Percentiles rank a stretch among this genome's conserved stretches.
phyloP scores from a whole-genome alignment of 2,329 filamentous ascomycete genomes.

The Botrytis fragariae region DNA sequence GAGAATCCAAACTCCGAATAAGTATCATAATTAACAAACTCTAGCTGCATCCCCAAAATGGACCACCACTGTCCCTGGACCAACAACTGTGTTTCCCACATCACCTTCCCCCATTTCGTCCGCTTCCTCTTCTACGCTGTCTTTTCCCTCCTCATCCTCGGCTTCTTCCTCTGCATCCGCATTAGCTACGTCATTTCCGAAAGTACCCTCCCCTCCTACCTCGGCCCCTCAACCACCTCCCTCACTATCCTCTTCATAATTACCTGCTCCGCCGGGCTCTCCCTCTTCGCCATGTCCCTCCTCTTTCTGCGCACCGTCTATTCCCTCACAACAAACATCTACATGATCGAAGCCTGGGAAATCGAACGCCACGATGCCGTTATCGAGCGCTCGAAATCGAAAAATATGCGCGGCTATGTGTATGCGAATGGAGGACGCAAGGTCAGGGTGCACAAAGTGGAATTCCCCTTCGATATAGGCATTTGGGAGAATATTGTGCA shows the following conservation, averaged over 20 bases:
- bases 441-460: constrained; percentile 59
- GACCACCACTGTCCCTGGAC: constrained; percentile 89
- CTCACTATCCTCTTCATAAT: constrained; percentile 62
- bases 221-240: constrained; percentile 62
- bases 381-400: constrained; percentile 73
- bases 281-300: constrained; percentile 60
- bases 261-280: constrained; percentile 55
- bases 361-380: constrained; percentile 65
- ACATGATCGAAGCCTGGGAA: constrained; percentile 81
- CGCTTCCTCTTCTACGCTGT: constrained; percentile 70
- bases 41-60: constrained; percentile 73
- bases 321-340: constrained; percentile 65
- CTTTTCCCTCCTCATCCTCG: constrained; percentile 60
- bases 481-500: constrained; percentile 71
- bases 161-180: constrained; percentile 59
- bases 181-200: constrained; percentile 59
- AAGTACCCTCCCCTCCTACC: constrained; percentile 68
- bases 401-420: constrained; percentile 41
- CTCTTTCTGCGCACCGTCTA: constrained; percentile 62
- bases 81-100: constrained; percentile 76
- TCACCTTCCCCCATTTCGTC: constrained; percentile 78
- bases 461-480: constrained; percentile 81
- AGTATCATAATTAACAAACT: constrained; percentile 7
- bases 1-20: too few relatives aligned
- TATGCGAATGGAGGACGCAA: constrained; percentile 48